Percentiles rank a stretch among this genome's conserved stretches.
Conservation (phyloP, 2,329 filamentous ascomycete species). For the Periconia sp. region DNA sequence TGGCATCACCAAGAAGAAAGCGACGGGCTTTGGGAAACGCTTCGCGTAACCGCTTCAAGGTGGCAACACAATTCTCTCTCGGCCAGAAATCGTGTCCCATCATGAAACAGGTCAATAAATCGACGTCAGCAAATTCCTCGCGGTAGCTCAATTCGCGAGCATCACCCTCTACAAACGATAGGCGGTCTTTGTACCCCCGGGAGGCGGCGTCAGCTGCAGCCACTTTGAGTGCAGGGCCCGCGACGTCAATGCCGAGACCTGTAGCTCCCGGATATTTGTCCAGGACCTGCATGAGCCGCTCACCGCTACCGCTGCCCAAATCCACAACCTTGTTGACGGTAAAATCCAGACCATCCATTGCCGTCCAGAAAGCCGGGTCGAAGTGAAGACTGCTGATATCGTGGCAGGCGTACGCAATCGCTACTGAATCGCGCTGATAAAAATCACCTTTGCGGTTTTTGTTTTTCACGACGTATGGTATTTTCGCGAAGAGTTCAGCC, state of each 20-base stretch:
- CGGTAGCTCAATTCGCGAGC: constrained; percentile 4
- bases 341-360: constrained; percentile 9
- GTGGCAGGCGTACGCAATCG: constrained; percentile 6
- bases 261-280: constrained; percentile 4
- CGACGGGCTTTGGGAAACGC: constrained; percentile 1
- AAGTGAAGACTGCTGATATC: constrained; percentile 8
- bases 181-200: constrained; percentile 4
- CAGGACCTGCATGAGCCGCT: constrained; percentile 7
- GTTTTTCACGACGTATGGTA: neutral
- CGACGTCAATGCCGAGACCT: constrained; percentile 10
- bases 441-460: neutral
- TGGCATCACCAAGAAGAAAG: neutral
- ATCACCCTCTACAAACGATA: constrained; percentile 8
- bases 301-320: constrained; percentile 2
- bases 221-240: constrained; percentile 5
- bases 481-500: neutral
- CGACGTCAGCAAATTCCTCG: constrained; percentile 9
- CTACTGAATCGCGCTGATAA: constrained; percentile 2
- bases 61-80: neutral
- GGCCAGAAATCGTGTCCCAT: constrained; percentile 10
- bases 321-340: constrained; percentile 4
- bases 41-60: neutral
- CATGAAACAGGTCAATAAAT: constrained; percentile 9
- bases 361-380: constrained; percentile 8
- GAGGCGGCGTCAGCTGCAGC: constrained; percentile 2